A percentile compares a stretch with the other conserved stretches of the same genome.
Conservation (phyloP, 441 rosid genomes). For the Mallotus repandus region DNA sequence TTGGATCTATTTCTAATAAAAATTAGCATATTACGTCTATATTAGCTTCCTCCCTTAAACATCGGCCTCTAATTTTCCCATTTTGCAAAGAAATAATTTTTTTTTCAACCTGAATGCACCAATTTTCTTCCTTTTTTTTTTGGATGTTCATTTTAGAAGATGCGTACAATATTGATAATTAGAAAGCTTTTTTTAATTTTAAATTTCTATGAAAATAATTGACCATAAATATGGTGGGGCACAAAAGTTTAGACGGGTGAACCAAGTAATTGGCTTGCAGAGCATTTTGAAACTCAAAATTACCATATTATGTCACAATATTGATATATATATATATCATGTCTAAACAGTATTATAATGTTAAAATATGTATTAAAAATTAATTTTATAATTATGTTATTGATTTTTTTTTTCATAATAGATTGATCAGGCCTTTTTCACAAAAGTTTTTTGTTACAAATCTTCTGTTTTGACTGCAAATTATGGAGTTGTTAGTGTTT, state of each 20-base stretch:
- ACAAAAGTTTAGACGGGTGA: neutral
- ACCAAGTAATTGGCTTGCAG: neutral
- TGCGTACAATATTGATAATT: neutral
- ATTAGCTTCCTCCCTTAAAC: neutral
- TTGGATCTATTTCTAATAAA: neutral
- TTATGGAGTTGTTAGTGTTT: slow-evolving; percentile 76
- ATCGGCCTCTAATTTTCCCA: neutral
- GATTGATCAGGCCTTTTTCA: no score
- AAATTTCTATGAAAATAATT: neutral
- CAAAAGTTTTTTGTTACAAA: no score
- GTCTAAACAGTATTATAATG: no score
- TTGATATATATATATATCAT: neutral
- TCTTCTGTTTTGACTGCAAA: slow-evolving; percentile 44
- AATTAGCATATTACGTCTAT: neutral
- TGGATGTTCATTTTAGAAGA: neutral
- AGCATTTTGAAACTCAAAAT: slow-evolving; percentile 15
- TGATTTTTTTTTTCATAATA: no score
- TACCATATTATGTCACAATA: neutral
- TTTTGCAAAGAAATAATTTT: neutral
- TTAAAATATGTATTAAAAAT: no score
- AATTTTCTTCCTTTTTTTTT: neutral
- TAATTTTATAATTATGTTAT: no score
- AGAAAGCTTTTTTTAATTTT: no score
- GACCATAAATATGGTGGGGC: neutral
- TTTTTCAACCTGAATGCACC: neutral